Conservation (phyloP, 1,284 basidiomycete genomes). For the Sanghuangporus sanghuang region DNA sequence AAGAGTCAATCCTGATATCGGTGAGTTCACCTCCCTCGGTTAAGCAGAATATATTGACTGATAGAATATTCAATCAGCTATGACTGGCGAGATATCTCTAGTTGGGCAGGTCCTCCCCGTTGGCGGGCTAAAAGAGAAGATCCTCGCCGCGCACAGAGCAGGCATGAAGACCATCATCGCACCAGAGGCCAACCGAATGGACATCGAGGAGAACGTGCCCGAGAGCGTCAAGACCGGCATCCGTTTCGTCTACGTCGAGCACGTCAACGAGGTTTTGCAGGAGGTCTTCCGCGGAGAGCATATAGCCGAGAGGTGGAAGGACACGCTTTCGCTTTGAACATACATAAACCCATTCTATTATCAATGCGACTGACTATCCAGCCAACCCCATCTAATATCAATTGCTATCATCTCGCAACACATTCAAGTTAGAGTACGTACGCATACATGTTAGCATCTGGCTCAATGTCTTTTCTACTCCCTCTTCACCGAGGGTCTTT, state of each 20-base stretch:
- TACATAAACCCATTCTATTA: background rate
- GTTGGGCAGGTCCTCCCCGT: slow-evolving; percentile 91
- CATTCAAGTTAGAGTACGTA: no score
- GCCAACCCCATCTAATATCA: no score
- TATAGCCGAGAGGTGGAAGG: slow-evolving; percentile 63
- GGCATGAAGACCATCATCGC: slow-evolving; percentile 90
- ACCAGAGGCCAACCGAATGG: slow-evolving; percentile 81
- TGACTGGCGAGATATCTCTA: slow-evolving; percentile 94
- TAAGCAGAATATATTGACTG: slow-evolving; percentile 6
- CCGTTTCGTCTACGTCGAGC: slow-evolving; percentile 89
- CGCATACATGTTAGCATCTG: no score
- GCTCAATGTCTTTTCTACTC: no score
- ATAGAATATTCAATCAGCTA: slow-evolving; percentile 46
- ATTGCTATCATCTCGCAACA: no score
- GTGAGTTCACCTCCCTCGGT: slow-evolving; percentile 38
- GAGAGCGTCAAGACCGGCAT: slow-evolving; percentile 93
- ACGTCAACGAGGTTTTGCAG: slow-evolving; percentile 80
- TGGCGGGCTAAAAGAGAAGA: slow-evolving; percentile 93
- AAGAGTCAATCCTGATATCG: slow-evolving; percentile 80
- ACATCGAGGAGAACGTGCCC: slow-evolving; percentile 95
- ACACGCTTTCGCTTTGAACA: slow-evolving; percentile 30
- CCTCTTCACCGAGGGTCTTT: no score
- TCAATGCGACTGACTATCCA: no score
- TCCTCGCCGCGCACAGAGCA: slow-evolving; percentile 89
- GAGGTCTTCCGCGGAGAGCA: slow-evolving; percentile 75